Conservation (phyloP, 2,329 filamentous ascomycete genomes). For the Alternaria conjuncta region DNA sequence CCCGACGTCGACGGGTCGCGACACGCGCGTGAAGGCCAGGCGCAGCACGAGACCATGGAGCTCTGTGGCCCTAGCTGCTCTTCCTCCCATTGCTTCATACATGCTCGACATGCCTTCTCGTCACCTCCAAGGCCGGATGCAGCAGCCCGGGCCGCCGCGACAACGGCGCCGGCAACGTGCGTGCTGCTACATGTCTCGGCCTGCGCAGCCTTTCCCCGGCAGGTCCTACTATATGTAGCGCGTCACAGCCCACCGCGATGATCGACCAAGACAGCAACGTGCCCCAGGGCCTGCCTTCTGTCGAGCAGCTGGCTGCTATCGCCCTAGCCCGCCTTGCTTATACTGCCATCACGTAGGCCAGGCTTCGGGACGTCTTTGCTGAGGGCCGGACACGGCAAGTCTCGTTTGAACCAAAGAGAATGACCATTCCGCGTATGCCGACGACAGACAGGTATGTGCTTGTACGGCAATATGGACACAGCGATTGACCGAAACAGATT, state of each 20-base stretch:
- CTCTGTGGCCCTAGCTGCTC: too few species aligned
- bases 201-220: not conserved
- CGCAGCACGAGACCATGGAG: not conserved
- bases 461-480: too few species aligned
- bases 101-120: not conserved
- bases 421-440: too few species aligned
- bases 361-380: too few species aligned
- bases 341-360: not conserved
- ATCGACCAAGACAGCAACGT: not conserved
- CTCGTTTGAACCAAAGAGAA: too few species aligned
- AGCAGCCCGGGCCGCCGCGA: not conserved
- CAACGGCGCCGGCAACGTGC: not conserved
- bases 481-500: too few species aligned
- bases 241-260: not conserved
- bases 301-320: not conserved
- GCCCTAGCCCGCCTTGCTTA: not conserved
- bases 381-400: too few species aligned
- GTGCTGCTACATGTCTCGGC: not conserved
- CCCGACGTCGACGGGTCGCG: not conserved
- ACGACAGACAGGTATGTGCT: too few species aligned
- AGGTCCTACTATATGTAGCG: too few species aligned
- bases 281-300: not conserved
- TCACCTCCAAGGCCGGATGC: not conserved
- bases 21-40: not conserved
- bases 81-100: too few species aligned